Conservation (phyloP, 164 flowering plant species). For the Litsea cubeba region DNA sequence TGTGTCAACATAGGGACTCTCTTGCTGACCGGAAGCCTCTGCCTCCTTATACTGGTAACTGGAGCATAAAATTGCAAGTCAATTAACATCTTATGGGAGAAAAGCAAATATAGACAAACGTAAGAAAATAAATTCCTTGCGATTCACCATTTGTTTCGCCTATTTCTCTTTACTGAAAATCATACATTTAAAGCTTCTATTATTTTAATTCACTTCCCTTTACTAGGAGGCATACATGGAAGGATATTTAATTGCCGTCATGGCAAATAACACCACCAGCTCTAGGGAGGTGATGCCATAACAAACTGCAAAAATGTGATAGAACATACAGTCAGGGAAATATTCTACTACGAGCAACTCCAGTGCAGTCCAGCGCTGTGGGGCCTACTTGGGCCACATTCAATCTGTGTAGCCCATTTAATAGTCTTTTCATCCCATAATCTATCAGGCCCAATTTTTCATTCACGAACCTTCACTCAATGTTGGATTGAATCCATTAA, state of each 20-base stretch:
- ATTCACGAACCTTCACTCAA: no score
- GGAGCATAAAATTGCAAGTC: conserved; percentile 6
- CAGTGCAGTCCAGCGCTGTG: no score
- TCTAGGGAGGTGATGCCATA: neutral
- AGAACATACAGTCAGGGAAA: neutral
- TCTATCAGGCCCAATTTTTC: no score
- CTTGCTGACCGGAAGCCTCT: conserved; percentile 75
- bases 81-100: neutral
- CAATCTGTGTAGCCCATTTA: no score
- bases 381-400: no score
- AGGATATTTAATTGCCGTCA: neutral
- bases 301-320: neutral
- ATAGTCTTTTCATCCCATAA: no score
- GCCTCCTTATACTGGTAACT: conserved; percentile 94
- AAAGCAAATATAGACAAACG: neutral
- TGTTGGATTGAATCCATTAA: no score
- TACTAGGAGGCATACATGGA: neutral
- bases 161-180: neutral
- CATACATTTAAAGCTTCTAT: neutral
- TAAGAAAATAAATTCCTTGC: neutral
- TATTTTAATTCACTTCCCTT: neutral
- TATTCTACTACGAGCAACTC: no score
- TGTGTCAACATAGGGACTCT: conserved; percentile 61
- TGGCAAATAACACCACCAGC: neutral
- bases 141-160: neutral